A percentile compares a stretch with the other conserved stretches of the same genome.
Conservation (phyloP, 1,284 basidiomycete species). For the Apiotrichum gamsii region DNA sequence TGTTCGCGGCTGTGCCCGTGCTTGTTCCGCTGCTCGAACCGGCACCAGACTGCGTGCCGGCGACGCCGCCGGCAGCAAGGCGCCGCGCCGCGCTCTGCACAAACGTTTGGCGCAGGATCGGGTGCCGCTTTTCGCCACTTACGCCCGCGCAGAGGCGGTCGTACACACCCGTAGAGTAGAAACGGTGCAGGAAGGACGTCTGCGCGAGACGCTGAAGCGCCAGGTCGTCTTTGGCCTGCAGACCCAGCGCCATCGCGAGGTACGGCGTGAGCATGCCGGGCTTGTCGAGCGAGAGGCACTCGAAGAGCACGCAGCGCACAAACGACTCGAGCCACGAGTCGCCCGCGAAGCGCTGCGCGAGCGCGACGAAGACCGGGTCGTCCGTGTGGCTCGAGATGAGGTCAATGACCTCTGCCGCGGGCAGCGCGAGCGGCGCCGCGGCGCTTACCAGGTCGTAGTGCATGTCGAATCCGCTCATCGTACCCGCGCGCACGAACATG, state of each 20-base stretch:
- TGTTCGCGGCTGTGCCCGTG: not conserved
- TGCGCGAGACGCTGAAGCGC: conserved; percentile 23
- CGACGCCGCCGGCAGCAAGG: not conserved
- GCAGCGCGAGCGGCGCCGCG: conserved; percentile 57
- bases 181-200: conserved; percentile 22
- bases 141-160: conserved; percentile 20
- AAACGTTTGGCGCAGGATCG: conserved; percentile 33
- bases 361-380: conserved; percentile 64
- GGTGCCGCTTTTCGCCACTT: conserved; percentile 20
- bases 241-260: conserved; percentile 52
- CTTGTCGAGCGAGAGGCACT: conserved; percentile 85
- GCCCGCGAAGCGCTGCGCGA: conserved; percentile 67
- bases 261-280: conserved; percentile 67
- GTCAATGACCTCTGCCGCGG: conserved; percentile 62
- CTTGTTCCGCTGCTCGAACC: not conserved
- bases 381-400: conserved; percentile 80
- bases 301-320: conserved; percentile 68
- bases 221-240: conserved; percentile 1
- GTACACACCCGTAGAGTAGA: conserved; percentile 25
- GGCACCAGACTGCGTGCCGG: no score
- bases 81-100: conserved; percentile 11
- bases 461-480: conserved; percentile 62
- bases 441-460: conserved; percentile 72
- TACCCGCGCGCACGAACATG: conserved; percentile 70
- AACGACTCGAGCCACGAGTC: conserved; percentile 56